phyloP scores from a whole-genome alignment of 441 rosid genomes.

The Metrosideros polymorpha region DNA sequence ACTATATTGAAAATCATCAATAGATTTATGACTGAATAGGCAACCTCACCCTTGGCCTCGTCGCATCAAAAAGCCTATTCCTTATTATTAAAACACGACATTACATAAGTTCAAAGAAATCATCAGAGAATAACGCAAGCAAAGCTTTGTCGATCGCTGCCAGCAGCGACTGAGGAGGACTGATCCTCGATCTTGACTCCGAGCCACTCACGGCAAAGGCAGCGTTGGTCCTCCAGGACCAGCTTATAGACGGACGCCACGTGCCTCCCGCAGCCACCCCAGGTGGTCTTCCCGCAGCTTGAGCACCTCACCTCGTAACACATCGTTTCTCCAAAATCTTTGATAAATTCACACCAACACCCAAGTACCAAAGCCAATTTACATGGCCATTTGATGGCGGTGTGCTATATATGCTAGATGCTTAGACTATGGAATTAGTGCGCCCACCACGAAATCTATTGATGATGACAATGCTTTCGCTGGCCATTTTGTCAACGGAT shows the following conservation, averaged over 20 bases:
- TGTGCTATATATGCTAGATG: neutral
- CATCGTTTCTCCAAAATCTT: neutral
- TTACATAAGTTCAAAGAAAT: neutral
- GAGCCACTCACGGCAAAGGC: constrained; percentile 33
- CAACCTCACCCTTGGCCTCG: too few relatives aligned
- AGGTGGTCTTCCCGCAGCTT: constrained; percentile 29
- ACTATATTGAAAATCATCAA: too few relatives aligned
- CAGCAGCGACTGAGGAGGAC: constrained; percentile 1
- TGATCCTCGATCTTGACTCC: constrained; percentile 11
- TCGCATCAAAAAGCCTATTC: too few relatives aligned
- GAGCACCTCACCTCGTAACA: constrained; percentile 31
- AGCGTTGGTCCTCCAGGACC: constrained; percentile 26
- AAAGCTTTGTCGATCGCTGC: neutral
- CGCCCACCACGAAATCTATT: too few relatives aligned
- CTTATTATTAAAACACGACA: neutral
- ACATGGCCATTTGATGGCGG: too few relatives aligned
- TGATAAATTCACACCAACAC: neutral
- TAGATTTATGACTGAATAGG: too few relatives aligned
- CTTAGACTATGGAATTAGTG: too few relatives aligned
- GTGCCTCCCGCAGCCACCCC: constrained; percentile 41
- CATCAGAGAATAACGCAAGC: constrained; percentile 12
- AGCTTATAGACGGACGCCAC: constrained; percentile 21
- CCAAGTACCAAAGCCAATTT: neutral
- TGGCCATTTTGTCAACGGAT: too few relatives aligned
- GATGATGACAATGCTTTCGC: too few relatives aligned